These are phyloP conservation scores for Mortierella sp. DNA, from an alignment of 371 early-diverging fungal species.

Conservation along the genomic window DNA sequence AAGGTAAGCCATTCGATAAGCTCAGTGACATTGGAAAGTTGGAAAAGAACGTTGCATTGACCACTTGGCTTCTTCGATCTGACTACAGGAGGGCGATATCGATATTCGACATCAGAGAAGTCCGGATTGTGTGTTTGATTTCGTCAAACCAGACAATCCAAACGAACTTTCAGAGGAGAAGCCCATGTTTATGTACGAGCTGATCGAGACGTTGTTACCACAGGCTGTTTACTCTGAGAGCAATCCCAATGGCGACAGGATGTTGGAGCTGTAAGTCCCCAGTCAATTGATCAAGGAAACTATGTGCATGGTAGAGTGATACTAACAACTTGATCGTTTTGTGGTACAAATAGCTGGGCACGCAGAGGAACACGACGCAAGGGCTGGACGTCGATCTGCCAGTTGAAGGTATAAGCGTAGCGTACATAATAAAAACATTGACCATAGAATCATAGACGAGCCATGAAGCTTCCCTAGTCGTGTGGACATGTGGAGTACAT, in stretches of 20 bases:
- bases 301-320: not conserved
- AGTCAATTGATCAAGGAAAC: not conserved
- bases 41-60: not conserved
- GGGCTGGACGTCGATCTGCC: constrained; percentile 53
- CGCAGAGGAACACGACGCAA: constrained; percentile 46
- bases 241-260: constrained; percentile 69
- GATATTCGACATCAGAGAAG: constrained; percentile 93
- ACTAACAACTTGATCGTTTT: not conserved
- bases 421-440: not conserved
- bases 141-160: constrained; percentile 73
- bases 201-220: constrained; percentile 91
- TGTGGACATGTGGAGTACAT: not conserved
- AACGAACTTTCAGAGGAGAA: constrained; percentile 79
- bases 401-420: constrained; percentile 15
- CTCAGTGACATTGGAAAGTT: not conserved
- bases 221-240: constrained; percentile 73
- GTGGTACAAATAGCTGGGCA: constrained; percentile 34
- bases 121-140: constrained; percentile 94
- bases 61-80: not conserved
- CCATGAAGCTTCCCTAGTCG: not conserved
- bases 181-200: constrained; percentile 83
- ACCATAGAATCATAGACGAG: not conserved
- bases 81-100: constrained; percentile 74
- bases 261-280: constrained; percentile 77
- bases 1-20: constrained; percentile 56